A percentile compares a stretch with the other conserved stretches of the same genome.
Conservation (phyloP, 208 protist genomes). For the Crithidia sp. region DNA sequence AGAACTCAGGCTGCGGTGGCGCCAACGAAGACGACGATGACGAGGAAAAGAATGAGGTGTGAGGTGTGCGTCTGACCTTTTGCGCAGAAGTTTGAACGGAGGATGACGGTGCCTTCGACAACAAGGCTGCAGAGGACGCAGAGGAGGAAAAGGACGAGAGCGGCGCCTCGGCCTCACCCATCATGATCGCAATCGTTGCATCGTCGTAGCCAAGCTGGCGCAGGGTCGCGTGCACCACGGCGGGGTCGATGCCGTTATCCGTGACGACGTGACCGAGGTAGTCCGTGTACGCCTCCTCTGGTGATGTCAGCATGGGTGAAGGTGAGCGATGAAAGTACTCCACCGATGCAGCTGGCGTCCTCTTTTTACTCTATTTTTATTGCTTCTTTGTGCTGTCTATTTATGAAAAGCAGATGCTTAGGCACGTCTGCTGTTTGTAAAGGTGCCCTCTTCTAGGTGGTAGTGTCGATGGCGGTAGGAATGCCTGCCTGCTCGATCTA, state of each 20-base stretch:
- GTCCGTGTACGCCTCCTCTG: conserved; percentile 57
- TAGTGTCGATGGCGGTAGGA: too few species aligned
- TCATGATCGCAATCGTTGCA: conserved; percentile 40
- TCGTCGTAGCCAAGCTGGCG: conserved; percentile 51
- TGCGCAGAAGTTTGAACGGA: neutral
- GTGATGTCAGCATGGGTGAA: conserved; percentile 40
- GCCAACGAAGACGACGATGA: neutral
- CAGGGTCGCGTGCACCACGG: conserved; percentile 60
- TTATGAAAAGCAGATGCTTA: too few species aligned
- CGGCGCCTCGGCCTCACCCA: conserved; percentile 39
- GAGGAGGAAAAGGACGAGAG: conserved; percentile 8
- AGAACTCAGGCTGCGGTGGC: neutral
- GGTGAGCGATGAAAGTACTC: neutral
- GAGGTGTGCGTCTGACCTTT: neutral
- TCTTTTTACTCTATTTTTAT: neutral
- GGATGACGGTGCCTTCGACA: neutral
- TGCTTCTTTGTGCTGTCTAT: neutral
- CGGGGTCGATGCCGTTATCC: conserved; percentile 38
- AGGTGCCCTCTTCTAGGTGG: too few species aligned
- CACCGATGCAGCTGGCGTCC: too few species aligned
- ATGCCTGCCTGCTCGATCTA: too few species aligned
- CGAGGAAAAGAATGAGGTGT: neutral
- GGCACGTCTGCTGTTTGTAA: too few species aligned
- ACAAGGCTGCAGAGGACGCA: neutral
- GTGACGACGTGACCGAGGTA: conserved; percentile 49